Evolutionary conservation across 805 yeast genomes (phyloP).

Genomic region (Myxozyma geophila): DNA sequence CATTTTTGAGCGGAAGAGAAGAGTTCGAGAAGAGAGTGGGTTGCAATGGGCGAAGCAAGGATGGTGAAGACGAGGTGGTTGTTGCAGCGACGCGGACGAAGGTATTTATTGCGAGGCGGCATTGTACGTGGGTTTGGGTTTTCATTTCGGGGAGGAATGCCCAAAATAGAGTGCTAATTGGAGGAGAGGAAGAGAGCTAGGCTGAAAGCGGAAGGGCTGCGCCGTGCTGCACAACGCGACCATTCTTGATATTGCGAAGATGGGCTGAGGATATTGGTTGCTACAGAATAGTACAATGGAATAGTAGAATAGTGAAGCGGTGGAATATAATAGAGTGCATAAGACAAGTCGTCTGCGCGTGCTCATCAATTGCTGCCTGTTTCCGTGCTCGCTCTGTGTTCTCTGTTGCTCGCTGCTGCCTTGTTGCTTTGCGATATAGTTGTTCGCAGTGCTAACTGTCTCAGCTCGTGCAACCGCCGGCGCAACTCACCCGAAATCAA

Average conservation of each 20-base stretch:
- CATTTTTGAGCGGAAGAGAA: conserved; percentile 13
- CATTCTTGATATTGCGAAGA: not conserved
- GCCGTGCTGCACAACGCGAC: conserved; percentile 20
- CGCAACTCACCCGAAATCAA: no score
- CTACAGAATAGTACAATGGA: not conserved
- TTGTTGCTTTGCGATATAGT: no score
- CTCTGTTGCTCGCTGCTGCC: no score
- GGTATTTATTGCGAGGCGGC: conserved; percentile 8
- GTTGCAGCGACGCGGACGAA: conserved; percentile 1
- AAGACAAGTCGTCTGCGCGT: no score
- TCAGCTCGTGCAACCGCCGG: no score
- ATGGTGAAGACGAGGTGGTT: conserved; percentile 5
- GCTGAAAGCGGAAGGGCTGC: conserved; percentile 15
- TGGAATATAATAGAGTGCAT: not conserved
- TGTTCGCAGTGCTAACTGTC: no score
- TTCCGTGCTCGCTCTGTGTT: no score
- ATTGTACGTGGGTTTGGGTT: conserved; percentile 8
- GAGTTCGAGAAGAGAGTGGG: not conserved
- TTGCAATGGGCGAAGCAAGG: conserved; percentile 8
- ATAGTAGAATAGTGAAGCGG: not conserved
- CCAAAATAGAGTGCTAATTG: conserved; percentile 9
- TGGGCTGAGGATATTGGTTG: no score
- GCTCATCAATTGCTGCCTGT: no score
- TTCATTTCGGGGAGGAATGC: conserved; percentile 6
- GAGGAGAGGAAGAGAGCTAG: conserved; percentile 2